A percentile compares a stretch with the other conserved stretches of the same genome.
Evolutionary conservation across 768 basidiomycete species (phyloP).

Genomic region (Boletus speciosus): DNA sequence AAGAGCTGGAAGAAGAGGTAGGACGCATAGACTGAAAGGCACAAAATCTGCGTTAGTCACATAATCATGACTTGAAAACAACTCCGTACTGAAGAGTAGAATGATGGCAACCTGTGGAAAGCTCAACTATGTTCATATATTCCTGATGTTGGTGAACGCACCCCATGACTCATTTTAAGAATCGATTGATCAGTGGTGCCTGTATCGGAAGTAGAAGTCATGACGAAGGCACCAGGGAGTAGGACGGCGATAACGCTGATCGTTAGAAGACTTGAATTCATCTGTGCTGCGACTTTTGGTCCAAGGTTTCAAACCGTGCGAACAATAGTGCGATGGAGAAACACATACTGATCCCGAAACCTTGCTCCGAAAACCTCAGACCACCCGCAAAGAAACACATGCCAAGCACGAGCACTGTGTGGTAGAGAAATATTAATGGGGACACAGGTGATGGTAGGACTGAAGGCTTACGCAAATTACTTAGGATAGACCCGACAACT

Average conservation of each 20-base stretch:
- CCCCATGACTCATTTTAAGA: slow-evolving; percentile 73
- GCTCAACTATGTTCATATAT: slow-evolving; percentile 4
- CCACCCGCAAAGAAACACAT: slow-evolving; percentile 86
- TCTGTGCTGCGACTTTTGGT: slow-evolving; percentile 62
- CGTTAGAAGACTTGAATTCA: slow-evolving; percentile 70
- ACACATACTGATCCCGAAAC: slow-evolving; percentile 63
- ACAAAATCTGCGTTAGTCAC: not conserved
- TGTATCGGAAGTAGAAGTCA: slow-evolving; percentile 39
- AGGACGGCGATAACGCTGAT: slow-evolving; percentile 79
- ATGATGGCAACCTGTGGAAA: slow-evolving; percentile 62
- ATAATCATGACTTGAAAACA: not conserved
- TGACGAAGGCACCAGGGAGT: slow-evolving; percentile 73
- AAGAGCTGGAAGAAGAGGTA: slow-evolving; percentile 79
- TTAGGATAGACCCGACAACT: slow-evolving; percentile 83
- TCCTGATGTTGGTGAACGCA: slow-evolving; percentile 30
- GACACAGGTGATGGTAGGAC: not conserved
- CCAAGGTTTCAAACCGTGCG: not conserved
- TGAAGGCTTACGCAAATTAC: slow-evolving; percentile 55
- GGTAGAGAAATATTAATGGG: not conserved
- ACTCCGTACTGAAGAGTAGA: slow-evolving; percentile 65
- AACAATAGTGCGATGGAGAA: not conserved
- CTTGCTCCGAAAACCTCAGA: slow-evolving; percentile 71
- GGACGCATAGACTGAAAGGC: slow-evolving; percentile 58
- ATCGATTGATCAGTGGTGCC: slow-evolving; percentile 43
- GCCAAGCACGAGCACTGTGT: slow-evolving; percentile 74